phyloP scores from a whole-genome alignment of 148 eudicot species.

The Talinum fruticosum region DNA sequence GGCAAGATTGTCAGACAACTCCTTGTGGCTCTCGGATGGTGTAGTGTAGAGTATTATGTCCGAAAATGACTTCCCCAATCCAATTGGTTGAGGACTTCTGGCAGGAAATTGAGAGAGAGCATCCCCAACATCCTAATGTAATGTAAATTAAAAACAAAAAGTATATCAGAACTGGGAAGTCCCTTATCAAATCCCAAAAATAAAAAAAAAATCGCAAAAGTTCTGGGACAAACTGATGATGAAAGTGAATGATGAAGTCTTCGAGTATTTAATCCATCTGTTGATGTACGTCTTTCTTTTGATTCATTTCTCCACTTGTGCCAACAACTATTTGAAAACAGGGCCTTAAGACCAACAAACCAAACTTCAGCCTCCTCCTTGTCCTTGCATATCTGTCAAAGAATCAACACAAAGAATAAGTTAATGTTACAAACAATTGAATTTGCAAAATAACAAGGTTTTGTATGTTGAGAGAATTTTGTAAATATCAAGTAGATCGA shows the following conservation, averaged over 20 bases:
- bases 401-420: conserved; percentile 8
- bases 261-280: conserved; percentile 46
- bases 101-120: conserved; percentile 24
- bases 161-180: conserved; percentile 8
- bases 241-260: conserved; percentile 45
- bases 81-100: conserved; percentile 51
- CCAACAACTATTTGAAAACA: conserved; percentile 52
- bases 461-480: background rate
- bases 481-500: background rate
- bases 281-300: conserved; percentile 42
- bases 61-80: conserved; percentile 76
- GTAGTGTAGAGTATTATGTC: conserved; percentile 64
- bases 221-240: conserved; percentile 42
- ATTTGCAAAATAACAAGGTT: background rate
- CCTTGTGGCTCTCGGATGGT: conserved; percentile 40
- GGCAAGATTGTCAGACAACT: conserved; percentile 30
- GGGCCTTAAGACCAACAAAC: conserved; percentile 80
- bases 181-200: background rate
- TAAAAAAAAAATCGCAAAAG: background rate
- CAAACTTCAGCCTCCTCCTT: conserved; percentile 98
- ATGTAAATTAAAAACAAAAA: conserved; percentile 13
- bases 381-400: conserved; percentile 88
- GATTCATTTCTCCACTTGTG: conserved; percentile 50
- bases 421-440: conserved; percentile 3
- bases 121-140: conserved; percentile 57